Evolutionary conservation across 495 filamentous ascomycete genomes (phyloP), one percentile per base, ranked within the genome.

Genomic region (Podospora pseudopauciseta): DNA sequence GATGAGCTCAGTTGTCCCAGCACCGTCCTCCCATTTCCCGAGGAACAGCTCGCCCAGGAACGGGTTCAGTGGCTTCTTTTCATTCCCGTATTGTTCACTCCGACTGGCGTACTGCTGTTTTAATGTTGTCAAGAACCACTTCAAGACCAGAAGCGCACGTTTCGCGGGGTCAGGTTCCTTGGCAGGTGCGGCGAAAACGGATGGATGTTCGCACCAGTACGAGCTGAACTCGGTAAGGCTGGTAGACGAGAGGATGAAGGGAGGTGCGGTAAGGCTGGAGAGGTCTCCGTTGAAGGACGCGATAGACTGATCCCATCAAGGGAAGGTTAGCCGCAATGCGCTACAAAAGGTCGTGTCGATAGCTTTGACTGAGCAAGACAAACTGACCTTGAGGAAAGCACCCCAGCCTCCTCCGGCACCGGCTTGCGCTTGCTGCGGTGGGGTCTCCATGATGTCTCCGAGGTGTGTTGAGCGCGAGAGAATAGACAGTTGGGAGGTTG

Each of bases 271-370:
- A 79, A 98, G 83, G 65, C 92, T 92, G 15, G 94, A 91, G 58
- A 99, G 88, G 73, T 99, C 95, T 73, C 96, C 95, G 80, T 92
- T 97, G 84, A 97, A 98, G 20, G 92, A 95, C 53, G 95, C 92
- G 74, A 99, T 93, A 30, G 94, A 96, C 92, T 96, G 59, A 16
- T 49, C 39, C 39, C 7, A 13, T 6, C 39, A 49, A 49, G 39
- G 7, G 62, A 65, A 32, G 16, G 60, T 63, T 64, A 72, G 68
- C 63, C 32, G 59, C 11, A 15, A 2, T 49, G 16, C 19, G 13
- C 11, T 7, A 39, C 13, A 11, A 65, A 44, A 5, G 27, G 6
- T 60, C 23, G 23, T 23, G 23, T 23, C 23, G 23, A 23, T 23
- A 23, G 23, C 23, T 23, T 23, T 20, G 58, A 27, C 3, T 60